phyloP scores from a whole-genome alignment of 106 monocot genomes.

The Dendrobium chrysotoxum region DNA sequence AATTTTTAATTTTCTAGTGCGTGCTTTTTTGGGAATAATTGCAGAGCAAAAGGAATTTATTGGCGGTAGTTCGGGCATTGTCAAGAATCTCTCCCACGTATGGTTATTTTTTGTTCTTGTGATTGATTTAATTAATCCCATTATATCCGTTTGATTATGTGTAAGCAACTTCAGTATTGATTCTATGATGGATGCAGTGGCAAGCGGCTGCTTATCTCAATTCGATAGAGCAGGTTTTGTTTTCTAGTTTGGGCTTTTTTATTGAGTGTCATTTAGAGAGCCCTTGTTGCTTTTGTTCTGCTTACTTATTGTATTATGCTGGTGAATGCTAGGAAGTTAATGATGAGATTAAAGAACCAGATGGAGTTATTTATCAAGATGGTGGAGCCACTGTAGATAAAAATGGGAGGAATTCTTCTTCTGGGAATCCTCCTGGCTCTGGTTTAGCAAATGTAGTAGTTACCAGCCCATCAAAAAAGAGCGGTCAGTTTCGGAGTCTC shows the following conservation, averaged over 20 bases:
- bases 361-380: background rate
- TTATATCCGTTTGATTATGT: background rate
- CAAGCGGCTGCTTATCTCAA: slow-evolving; percentile 7
- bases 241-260: background rate
- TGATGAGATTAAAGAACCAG: slow-evolving; percentile 4
- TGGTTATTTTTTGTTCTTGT: background rate
- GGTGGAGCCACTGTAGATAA: background rate
- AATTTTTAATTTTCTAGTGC: background rate
- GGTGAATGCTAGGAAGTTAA: background rate
- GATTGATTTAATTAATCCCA: background rate
- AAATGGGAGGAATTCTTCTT: background rate
- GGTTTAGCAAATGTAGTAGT: background rate
- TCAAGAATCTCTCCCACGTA: slow-evolving; percentile 7
- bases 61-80: slow-evolving; percentile 1
- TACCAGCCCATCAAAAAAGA: background rate
- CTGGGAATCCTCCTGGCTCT: background rate
- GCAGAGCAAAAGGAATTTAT: slow-evolving; percentile 13
- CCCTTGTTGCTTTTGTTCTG: background rate
- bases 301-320: background rate
- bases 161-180: background rate
- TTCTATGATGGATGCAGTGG: slow-evolving; percentile 6
- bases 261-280: background rate
- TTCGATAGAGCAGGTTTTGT: slow-evolving; percentile 6
- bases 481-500: background rate
- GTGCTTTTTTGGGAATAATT: background rate